phyloP scores from a whole-genome alignment of 2,329 filamentous ascomycete species.

The Aureobasidium namibiae region DNA sequence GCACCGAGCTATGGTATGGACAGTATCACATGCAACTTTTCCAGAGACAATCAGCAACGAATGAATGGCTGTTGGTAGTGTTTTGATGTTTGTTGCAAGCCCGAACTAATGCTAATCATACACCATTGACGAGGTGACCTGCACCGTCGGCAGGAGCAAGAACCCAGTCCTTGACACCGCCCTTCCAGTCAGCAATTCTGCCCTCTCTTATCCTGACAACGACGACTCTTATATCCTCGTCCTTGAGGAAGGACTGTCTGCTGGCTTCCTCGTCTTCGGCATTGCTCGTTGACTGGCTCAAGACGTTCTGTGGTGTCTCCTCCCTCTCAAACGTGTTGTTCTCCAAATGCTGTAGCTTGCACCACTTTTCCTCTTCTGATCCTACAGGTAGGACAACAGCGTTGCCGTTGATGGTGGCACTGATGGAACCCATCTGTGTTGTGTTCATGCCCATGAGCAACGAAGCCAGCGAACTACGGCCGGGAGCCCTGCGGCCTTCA shows the following conservation, averaged over 20 bases:
- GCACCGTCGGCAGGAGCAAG: conserved; percentile 12
- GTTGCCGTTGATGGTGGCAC: conserved; percentile 84
- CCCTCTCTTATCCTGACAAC: conserved; percentile 78
- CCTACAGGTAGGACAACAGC: conserved; percentile 65
- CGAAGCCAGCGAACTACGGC: conserved; percentile 62
- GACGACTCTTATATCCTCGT: conserved; percentile 78
- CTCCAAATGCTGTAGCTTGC: conserved; percentile 72
- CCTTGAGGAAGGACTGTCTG: conserved; percentile 62
- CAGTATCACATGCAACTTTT: too few species aligned
- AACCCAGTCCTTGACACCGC: conserved; percentile 75
- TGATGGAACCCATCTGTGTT: conserved; percentile 77
- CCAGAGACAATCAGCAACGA: not conserved
- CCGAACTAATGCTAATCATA: not conserved
- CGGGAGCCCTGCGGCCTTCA: conserved; percentile 37
- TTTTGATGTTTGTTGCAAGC: too few species aligned
- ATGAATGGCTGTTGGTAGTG: not conserved
- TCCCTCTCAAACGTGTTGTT: conserved; percentile 61
- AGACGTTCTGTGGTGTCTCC: conserved; percentile 15
- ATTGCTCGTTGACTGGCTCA: not conserved
- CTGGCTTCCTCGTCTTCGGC: conserved; percentile 33
- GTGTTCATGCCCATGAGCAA: conserved; percentile 88
- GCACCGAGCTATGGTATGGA: too few species aligned
- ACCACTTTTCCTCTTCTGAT: conserved; percentile 77
- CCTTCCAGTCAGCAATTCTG: conserved; percentile 89
- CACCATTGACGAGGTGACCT: not conserved